These are phyloP conservation scores for Pyrenophora seminiperda DNA, from an alignment of 2,329 filamentous ascomycete genomes.

Conservation along the genomic window DNA sequence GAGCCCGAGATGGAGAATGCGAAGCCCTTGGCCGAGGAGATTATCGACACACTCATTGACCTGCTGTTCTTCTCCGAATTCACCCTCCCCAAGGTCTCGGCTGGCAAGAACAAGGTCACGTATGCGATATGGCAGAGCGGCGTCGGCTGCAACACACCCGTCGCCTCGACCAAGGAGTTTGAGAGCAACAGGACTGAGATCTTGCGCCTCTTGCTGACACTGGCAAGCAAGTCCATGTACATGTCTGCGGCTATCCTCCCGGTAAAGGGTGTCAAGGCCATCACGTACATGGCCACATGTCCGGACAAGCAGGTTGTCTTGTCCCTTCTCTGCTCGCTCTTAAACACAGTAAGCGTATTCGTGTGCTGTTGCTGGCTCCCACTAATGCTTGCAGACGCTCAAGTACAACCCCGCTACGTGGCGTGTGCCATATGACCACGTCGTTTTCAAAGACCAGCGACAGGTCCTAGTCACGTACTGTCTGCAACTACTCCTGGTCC, in stretches of 20 bases:
- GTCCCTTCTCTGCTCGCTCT: constrained; percentile 85
- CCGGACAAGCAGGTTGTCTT: constrained; percentile 90
- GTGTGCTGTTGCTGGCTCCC: background rate
- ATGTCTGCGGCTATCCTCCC: constrained; percentile 79
- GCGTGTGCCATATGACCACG: constrained; percentile 90
- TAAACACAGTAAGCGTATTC: constrained; percentile 77
- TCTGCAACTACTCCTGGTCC: constrained; percentile 83
- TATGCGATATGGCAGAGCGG: constrained; percentile 98
- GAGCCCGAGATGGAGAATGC: constrained; percentile 75
- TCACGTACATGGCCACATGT: constrained; percentile 88
- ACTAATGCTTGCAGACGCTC: constrained; percentile 66
- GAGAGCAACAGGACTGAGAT: constrained; percentile 94
- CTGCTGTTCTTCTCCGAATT: constrained; percentile 91
- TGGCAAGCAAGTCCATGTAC: constrained; percentile 93
- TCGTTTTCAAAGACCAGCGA: constrained; percentile 89
- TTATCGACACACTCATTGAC: constrained; percentile 88
- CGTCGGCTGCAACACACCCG: constrained; percentile 89
- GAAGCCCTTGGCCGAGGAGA: constrained; percentile 87
- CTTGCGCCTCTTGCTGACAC: constrained; percentile 79
- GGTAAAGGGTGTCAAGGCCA: constrained; percentile 77
- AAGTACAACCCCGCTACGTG: constrained; percentile 96
- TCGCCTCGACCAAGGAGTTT: constrained; percentile 86
- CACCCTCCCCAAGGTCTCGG: constrained; percentile 75
- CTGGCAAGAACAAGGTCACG: constrained; percentile 77
- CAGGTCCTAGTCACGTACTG: constrained; percentile 91